Conservation (phyloP, 2,329 filamentous ascomycete species). For the Aspergillus pseudotamarii region DNA sequence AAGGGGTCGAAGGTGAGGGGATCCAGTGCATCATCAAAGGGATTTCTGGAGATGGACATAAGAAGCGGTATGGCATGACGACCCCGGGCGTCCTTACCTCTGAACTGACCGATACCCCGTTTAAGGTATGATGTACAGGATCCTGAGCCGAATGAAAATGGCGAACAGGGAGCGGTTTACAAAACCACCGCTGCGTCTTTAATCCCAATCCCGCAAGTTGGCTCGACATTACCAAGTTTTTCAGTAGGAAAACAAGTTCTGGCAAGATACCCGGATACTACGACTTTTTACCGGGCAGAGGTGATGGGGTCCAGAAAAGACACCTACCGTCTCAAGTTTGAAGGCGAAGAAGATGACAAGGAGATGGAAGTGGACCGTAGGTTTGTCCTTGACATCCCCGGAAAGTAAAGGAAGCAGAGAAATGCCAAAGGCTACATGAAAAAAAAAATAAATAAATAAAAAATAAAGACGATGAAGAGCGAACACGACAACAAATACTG, state of each 20-base stretch:
- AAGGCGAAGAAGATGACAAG: constrained; percentile 74
- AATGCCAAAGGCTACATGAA: not conserved
- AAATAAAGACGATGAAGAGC: not conserved
- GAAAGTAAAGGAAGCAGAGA: constrained; percentile 35
- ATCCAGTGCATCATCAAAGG: constrained; percentile 78
- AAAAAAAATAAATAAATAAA: not conserved
- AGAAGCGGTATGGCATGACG: constrained; percentile 57
- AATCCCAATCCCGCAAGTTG: constrained; percentile 71
- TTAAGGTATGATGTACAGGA: constrained; percentile 76
- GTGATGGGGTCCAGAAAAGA: constrained; percentile 69
- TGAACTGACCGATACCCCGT: constrained; percentile 19
- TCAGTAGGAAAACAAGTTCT: constrained; percentile 70
- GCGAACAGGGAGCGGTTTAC: constrained; percentile 64
- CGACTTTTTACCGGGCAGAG: constrained; percentile 82
- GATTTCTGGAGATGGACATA: constrained; percentile 71
- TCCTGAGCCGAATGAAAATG: constrained; percentile 72
- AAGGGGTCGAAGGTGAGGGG: constrained; percentile 55
- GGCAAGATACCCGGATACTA: constrained; percentile 79
- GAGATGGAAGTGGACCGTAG: constrained; percentile 75
- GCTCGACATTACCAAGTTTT: constrained; percentile 63
- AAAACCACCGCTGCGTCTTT: constrained; percentile 73
- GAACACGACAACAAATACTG: not conserved
- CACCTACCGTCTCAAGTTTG: constrained; percentile 66
- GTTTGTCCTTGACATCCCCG: constrained; percentile 74
- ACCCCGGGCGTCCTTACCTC: constrained; percentile 2